Conservation (phyloP, 345 rosid species). For the Viola odorata region DNA sequence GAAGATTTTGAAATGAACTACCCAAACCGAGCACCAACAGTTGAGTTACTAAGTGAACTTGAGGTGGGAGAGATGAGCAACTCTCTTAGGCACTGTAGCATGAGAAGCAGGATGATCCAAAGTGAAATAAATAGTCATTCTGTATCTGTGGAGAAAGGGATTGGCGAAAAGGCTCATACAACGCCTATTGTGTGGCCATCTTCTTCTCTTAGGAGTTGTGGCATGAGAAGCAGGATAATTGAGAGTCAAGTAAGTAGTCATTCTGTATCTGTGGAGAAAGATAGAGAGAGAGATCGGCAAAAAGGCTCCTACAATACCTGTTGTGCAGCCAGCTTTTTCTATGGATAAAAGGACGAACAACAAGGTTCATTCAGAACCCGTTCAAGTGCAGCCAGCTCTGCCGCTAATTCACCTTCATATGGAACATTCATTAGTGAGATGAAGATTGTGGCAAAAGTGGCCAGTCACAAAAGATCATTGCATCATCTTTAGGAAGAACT, state of each 20-base stretch:
- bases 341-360: constrained; percentile 11
- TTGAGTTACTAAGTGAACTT: constrained; percentile 49
- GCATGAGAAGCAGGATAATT: constrained; percentile 9
- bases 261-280: constrained; percentile 20
- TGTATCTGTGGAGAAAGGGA: constrained; percentile 15
- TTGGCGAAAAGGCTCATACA: constrained; percentile 6
- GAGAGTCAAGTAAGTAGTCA: constrained; percentile 29
- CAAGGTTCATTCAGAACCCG: constrained; percentile 13
- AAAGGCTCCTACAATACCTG: constrained; percentile 1
- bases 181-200: too few relatives aligned
- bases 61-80: constrained; percentile 31
- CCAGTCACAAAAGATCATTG: not conserved
- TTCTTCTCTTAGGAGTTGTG: constrained; percentile 17
- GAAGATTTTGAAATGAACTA: constrained; percentile 11
- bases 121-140: constrained; percentile 29
- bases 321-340: not conserved
- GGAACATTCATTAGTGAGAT: constrained; percentile 8
- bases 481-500: not conserved
- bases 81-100: constrained; percentile 16
- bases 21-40: constrained; percentile 29
- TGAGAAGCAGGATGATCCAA: constrained; percentile 16
- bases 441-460: constrained; percentile 20
- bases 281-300: not conserved
- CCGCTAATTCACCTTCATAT: constrained; percentile 4
- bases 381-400: constrained; percentile 14